Evolutionary conservation across 805 yeast genomes (phyloP), one percentile per base, ranked within the genome.

Genomic region (Candida suzukii): DNA sequence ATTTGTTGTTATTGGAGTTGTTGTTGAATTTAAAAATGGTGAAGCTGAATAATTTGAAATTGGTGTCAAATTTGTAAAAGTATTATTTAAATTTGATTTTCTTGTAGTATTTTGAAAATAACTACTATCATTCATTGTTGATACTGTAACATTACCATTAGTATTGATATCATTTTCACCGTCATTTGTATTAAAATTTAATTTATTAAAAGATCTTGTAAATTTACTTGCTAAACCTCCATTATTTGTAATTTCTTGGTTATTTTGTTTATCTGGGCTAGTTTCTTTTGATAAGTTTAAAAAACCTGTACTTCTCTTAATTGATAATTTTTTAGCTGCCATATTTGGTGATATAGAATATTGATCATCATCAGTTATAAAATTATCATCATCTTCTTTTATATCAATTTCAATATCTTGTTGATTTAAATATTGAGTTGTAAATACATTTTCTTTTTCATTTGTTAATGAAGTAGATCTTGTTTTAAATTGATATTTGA

Each of bases 221-320:
- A 61, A 52, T 43, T 59, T 54, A 48, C 49, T 47, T 41, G 44
- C 38, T 37, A 42, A 47, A 38, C 50, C 45, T 22, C 54, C 39
- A 60, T 43, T 48, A 51, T 34, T 50, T 52, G 38, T 54, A 52
- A 19, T 6, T 6, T 19, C 24, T 6, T 22, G n/a, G 18, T 35
- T 40, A 22, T 41, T 41, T 17, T 39, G 41, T 20, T 37, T 39
- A 10, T 41, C 50, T 8, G 58, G 56, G 35, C 59, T 63, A 2
- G 69, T 64, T 35, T 68, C 74, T 19, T 73, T 53, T 12, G 78
- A 71, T 38, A 76, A 49, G 41, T 76, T 75, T 46, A 76, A 51
- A 10, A 74, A 57, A 2, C 78, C 79, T 2, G 68, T 73, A 62
- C 79, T 73, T 58, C 81, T 64, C 46, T 78, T 68, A 29, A 75